Evolutionary conservation across 2,329 filamentous ascomycete genomes (phyloP), one percentile per base, ranked within the genome.

Genomic region (Trichoderma endophyticum): DNA sequence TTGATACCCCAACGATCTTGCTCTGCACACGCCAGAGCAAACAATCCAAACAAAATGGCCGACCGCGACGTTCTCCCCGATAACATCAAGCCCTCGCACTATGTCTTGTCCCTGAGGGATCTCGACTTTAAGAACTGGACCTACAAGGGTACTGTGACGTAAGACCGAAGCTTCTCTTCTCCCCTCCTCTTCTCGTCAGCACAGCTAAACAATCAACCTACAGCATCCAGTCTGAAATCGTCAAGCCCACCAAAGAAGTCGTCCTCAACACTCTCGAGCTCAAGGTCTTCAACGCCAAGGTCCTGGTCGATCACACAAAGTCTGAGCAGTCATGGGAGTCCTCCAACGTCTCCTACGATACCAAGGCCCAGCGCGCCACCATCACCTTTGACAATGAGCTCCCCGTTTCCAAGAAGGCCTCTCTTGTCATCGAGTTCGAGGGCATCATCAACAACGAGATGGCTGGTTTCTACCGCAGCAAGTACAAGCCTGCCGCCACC

Each of bases 401-500:
- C 39, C 87, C 91, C 21, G 85, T 88, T 36, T 87, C 91, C 28
- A 86, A 90, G 73, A 90, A 92, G 79, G 91, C 91, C 28, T 80
- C 86, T 6, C 82, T 97, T 56, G 85, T 87, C 61, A 88, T 97
- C 79, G 86, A 89, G 24, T 97, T 96, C 79, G 87, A 92, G 77
- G 95, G 93, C 73, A 91, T 87, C 72, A 92, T 97, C 82, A 97
- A 97, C 85, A 93, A 93, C 79, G 89, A 92, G 75, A 97, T 97
- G 94, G 92, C 93, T 72, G 94, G 95, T 54, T 97, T 97, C 86
- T 97, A 96, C 83, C 91, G 94, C 75, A 95, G 93, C 78, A 94
- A 96, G 84, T 99, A 99, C 84, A 97, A 94, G 85, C 93, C 95
- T 21, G 84, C 88, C 69, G 90, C 88, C 51, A 85, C 92, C 39